These are phyloP conservation scores for Austroboletus niveus DNA, from an alignment of 1,284 basidiomycete species.

Conservation along the genomic window DNA sequence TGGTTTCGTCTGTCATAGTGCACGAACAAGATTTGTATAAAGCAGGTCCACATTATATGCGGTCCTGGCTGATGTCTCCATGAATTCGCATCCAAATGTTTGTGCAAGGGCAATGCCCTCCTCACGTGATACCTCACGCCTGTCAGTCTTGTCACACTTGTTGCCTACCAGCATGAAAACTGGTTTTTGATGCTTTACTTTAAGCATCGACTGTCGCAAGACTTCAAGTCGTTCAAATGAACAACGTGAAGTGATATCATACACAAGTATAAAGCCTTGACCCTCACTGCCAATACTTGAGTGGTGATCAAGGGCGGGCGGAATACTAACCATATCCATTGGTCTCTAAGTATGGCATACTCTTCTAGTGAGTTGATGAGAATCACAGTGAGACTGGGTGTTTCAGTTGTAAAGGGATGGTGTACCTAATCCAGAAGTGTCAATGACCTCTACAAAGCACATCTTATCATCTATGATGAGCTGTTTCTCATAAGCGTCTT, in stretches of 20 bases:
- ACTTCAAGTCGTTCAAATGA: slow-evolving; percentile 94
- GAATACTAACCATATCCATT: slow-evolving; percentile 88
- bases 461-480: slow-evolving; percentile 89
- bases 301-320: slow-evolving; percentile 8
- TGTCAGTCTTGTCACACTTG: slow-evolving; percentile 84
- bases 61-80: slow-evolving; percentile 96
- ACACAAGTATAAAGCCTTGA: slow-evolving; percentile 97
- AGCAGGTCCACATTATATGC: slow-evolving; percentile 93
- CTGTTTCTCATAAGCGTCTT: slow-evolving; percentile 92
- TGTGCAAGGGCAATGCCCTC: slow-evolving; percentile 87
- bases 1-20: slow-evolving; percentile 68
- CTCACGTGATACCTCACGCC: slow-evolving; percentile 84
- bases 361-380: slow-evolving; percentile 62
- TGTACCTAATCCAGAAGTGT: slow-evolving; percentile 91
- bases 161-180: slow-evolving; percentile 91
- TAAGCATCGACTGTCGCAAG: slow-evolving; percentile 92
- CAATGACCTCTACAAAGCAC: slow-evolving; percentile 91
- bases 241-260: slow-evolving; percentile 93
- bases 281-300: slow-evolving; percentile 69
- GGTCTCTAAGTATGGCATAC: slow-evolving; percentile 95
- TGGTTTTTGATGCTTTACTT: slow-evolving; percentile 87
- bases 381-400: slow-evolving; percentile 8
- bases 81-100: slow-evolving; percentile 90
- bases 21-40: slow-evolving; percentile 89
- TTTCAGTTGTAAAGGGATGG: slow-evolving; percentile 13